Evolutionary conservation across 441 rosid species (phyloP).

Genomic region (Syzygium malaccense): DNA sequence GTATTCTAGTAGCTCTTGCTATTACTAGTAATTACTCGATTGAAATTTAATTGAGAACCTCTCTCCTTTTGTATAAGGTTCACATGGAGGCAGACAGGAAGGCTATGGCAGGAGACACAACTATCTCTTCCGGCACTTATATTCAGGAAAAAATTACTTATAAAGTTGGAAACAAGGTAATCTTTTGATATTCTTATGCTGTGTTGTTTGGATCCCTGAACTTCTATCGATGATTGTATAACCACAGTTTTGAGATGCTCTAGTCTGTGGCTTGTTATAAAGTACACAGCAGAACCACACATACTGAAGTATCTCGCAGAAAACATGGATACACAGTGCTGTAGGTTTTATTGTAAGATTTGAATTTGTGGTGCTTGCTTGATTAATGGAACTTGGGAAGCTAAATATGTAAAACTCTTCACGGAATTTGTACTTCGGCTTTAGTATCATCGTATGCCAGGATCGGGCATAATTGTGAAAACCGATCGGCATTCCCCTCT

Average conservation of each 20-base stretch:
- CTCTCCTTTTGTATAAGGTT: constrained; percentile 36
- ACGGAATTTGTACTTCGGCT: background rate
- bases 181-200: background rate
- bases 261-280: background rate
- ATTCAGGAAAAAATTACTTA: constrained; percentile 65
- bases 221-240: background rate
- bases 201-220: background rate
- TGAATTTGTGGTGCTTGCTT: background rate
- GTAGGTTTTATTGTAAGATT: background rate
- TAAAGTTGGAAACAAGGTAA: constrained; percentile 76
- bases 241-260: background rate
- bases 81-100: constrained; percentile 92
- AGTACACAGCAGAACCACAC: background rate
- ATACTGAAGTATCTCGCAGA: background rate
- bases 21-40: background rate
- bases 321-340: background rate
- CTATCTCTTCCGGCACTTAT: constrained; percentile 26
- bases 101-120: constrained; percentile 47
- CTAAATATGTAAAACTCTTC: background rate
- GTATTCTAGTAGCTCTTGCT: background rate
- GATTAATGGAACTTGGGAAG: background rate
- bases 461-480: background rate
- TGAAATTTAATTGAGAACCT: background rate
- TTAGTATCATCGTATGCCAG: background rate
- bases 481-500: background rate